Conservation (phyloP, 1,139 yeast genomes). For the Yamadazyma aaseri region DNA sequence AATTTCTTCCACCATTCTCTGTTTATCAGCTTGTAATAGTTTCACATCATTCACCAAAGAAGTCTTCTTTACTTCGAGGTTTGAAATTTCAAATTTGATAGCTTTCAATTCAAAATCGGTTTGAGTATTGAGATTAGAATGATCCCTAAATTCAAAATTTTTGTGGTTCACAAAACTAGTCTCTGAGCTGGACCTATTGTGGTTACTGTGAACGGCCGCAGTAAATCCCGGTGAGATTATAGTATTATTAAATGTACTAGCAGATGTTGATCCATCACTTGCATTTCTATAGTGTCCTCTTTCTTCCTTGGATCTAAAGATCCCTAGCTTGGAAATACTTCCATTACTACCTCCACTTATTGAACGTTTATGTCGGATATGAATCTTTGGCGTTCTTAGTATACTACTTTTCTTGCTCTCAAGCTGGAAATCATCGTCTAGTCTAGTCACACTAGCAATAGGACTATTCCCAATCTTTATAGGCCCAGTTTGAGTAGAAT, state of each 20-base stretch:
- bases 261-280: conserved; percentile 40
- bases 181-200: conserved; percentile 41
- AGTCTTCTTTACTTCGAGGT: conserved; percentile 31
- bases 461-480: conserved; percentile 13
- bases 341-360: conserved; percentile 37
- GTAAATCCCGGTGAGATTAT: conserved; percentile 46
- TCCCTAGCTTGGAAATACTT: conserved; percentile 29
- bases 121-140: conserved; percentile 5
- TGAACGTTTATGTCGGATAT: conserved; percentile 43
- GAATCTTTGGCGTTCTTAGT: conserved; percentile 31
- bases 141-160: conserved; percentile 10
- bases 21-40: conserved; percentile 29
- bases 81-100: conserved; percentile 42
- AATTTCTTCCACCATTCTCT: conserved; percentile 26
- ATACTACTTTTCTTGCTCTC: conserved; percentile 27
- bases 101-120: conserved; percentile 35
- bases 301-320: conserved; percentile 32
- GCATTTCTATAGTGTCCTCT: conserved; percentile 37
- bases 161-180: conserved; percentile 23
- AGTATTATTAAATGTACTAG: conserved; percentile 13
- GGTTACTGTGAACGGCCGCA: conserved; percentile 13
- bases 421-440: conserved; percentile 23
- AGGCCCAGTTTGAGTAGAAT: conserved; percentile 8
- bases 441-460: conserved; percentile 41
- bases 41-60: conserved; percentile 29